phyloP scores from a whole-genome alignment of 2,329 filamentous ascomycete genomes.

The Fusarium goolgardi region DNA sequence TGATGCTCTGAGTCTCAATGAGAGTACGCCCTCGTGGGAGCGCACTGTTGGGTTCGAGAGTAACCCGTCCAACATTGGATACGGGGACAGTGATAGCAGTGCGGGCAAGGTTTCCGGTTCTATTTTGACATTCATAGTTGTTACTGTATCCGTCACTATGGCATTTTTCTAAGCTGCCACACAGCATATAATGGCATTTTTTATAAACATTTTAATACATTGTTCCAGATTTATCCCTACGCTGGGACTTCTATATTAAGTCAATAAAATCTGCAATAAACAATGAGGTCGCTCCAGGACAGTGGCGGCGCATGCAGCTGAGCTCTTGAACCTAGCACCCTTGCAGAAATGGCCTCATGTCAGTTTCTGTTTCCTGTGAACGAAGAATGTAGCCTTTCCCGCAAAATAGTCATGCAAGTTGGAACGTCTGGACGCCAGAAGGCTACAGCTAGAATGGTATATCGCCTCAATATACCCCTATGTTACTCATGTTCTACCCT shows the following conservation, averaged over 20 bases:
- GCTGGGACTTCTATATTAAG: background rate
- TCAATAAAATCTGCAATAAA: background rate
- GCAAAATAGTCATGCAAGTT: too few relatives aligned
- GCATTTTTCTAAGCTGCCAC: background rate
- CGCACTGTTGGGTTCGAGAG: slow-evolving; percentile 17
- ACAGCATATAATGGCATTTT: too few relatives aligned
- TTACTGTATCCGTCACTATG: background rate
- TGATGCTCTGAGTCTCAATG: background rate
- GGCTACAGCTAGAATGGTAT: too few relatives aligned
- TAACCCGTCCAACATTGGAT: slow-evolving; percentile 1
- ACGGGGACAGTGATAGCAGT: background rate
- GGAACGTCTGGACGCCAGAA: too few relatives aligned
- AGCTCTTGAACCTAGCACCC: background rate
- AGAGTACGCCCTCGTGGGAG: background rate
- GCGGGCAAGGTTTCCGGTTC: background rate
- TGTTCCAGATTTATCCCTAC: rapidly evolving
- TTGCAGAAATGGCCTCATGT: background rate
- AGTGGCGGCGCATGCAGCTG: background rate
- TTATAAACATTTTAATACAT: background rate
- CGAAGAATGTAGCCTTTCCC: too few relatives aligned
- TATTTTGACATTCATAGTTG: rapidly evolving
- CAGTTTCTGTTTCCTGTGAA: too few relatives aligned
- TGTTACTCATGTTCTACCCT: background rate
- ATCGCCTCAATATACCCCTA: background rate
- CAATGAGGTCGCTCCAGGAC: background rate